Conservation (phyloP, 306 rosid genomes). For the Adenanthera pavonina region DNA sequence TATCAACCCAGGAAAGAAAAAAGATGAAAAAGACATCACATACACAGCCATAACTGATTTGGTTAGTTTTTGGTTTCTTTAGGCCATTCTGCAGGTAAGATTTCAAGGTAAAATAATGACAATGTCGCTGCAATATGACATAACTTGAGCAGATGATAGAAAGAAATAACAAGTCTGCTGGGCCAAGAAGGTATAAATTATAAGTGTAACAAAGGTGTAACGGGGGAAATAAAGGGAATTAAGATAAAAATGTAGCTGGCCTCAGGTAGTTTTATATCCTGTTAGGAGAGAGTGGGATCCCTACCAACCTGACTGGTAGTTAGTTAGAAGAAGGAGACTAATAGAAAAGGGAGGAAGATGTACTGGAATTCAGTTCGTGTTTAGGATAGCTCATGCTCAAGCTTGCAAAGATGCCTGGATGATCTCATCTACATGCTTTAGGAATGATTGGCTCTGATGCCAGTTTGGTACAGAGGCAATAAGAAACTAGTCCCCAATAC, state of each 20-base stretch:
- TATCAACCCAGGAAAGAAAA: conserved; percentile 23
- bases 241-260: background rate
- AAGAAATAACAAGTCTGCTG: background rate
- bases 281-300: background rate
- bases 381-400: background rate
- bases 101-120: conserved; percentile 28
- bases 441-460: background rate
- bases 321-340: background rate
- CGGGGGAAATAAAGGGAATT: background rate
- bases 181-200: background rate
- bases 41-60: background rate
- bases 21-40: conserved; percentile 18
- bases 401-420: background rate
- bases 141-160: conserved; percentile 9
- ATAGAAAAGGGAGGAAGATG: background rate
- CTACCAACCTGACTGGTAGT: background rate
- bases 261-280: background rate
- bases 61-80: background rate
- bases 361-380: background rate
- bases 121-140: conserved; percentile 3
- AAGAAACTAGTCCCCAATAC: background rate
- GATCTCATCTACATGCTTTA: background rate
- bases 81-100: background rate
- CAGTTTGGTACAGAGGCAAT: background rate
- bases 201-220: background rate